phyloP scores from a whole-genome alignment of 2,329 filamentous ascomycete species.

The Ceratocystis variospora region DNA sequence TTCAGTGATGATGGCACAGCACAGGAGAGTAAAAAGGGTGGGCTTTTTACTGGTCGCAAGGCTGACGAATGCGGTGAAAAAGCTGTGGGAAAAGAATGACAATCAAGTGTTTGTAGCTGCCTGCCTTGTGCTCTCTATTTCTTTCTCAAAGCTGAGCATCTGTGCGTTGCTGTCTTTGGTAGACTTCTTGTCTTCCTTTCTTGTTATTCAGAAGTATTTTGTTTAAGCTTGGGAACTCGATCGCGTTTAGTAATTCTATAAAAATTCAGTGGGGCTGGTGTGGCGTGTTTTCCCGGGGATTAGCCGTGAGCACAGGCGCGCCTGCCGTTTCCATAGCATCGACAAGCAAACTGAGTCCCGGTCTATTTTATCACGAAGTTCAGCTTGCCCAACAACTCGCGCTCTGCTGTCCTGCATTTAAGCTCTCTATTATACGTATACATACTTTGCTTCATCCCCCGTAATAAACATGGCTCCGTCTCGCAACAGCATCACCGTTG shows the following conservation, averaged over 20 bases:
- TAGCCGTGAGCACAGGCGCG: neutral
- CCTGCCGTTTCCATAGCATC: conserved; percentile 11
- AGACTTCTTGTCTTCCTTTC: too few relatives aligned
- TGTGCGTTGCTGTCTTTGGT: neutral
- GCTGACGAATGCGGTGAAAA: neutral
- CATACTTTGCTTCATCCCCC: neutral
- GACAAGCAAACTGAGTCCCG: neutral
- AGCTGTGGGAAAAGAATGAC: neutral
- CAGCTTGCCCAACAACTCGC: neutral
- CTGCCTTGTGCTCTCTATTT: neutral
- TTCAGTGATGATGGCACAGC: neutral
- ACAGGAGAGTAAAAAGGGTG: neutral
- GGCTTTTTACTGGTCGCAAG: neutral
- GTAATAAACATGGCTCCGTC: conserved; percentile 7
- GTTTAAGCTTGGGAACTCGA: neutral
- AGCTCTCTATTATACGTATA: neutral
- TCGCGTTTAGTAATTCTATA: neutral
- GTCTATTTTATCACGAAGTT: neutral
- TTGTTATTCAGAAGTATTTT: too few relatives aligned
- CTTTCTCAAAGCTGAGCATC: neutral
- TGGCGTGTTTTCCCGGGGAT: neutral
- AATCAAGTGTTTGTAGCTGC: neutral
- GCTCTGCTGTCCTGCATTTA: neutral
- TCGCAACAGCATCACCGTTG: conserved; percentile 60
- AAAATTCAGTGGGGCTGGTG: conserved; percentile 1